Conservation (phyloP, 2,329 filamentous ascomycete genomes). For the Phaeophleospora eucalypticola region DNA sequence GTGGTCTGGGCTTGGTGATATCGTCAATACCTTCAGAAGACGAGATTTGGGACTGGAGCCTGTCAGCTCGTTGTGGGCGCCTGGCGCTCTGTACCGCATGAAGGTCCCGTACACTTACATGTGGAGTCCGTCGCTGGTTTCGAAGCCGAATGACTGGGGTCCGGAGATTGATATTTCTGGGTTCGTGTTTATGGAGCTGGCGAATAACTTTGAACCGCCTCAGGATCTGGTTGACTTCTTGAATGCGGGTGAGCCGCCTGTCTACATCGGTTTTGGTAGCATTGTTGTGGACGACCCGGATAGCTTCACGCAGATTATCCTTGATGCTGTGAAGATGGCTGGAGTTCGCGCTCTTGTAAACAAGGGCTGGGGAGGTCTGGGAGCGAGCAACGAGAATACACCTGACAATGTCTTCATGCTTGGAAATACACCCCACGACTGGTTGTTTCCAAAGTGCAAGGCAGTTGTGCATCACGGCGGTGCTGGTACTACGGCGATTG, state of each 20-base stretch:
- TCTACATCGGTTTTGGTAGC: slow-evolving; percentile 74
- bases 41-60: slow-evolving; percentile 68
- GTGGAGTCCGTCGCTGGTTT: slow-evolving; percentile 31
- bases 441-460: slow-evolving; percentile 65
- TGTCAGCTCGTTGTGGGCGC: slow-evolving; percentile 72
- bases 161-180: slow-evolving; percentile 34
- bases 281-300: slow-evolving; percentile 72
- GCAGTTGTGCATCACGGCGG: slow-evolving; percentile 74
- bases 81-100: slow-evolving; percentile 66
- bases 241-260: slow-evolving; percentile 53
- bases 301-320: slow-evolving; percentile 65
- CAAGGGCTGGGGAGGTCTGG: slow-evolving; percentile 72
- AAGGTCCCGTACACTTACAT: slow-evolving; percentile 74
- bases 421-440: slow-evolving; percentile 71
- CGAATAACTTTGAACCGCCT: slow-evolving; percentile 32
- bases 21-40: slow-evolving; percentile 70
- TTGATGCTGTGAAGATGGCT: slow-evolving; percentile 61
- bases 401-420: slow-evolving; percentile 65
- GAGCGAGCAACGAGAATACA: slow-evolving; percentile 55
- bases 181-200: slow-evolving; percentile 36
- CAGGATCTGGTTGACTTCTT: slow-evolving; percentile 47
- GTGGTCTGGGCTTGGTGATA: slow-evolving; percentile 62
- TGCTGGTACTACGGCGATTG: slow-evolving; percentile 71
- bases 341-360: slow-evolving; percentile 69
- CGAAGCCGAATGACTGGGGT: slow-evolving; percentile 44